A percentile compares a stretch with the other conserved stretches of the same genome.
Evolutionary conservation across 1,284 basidiomycete species (phyloP).

Genomic region (Cutaneotrichosporon spelunceum): DNA sequence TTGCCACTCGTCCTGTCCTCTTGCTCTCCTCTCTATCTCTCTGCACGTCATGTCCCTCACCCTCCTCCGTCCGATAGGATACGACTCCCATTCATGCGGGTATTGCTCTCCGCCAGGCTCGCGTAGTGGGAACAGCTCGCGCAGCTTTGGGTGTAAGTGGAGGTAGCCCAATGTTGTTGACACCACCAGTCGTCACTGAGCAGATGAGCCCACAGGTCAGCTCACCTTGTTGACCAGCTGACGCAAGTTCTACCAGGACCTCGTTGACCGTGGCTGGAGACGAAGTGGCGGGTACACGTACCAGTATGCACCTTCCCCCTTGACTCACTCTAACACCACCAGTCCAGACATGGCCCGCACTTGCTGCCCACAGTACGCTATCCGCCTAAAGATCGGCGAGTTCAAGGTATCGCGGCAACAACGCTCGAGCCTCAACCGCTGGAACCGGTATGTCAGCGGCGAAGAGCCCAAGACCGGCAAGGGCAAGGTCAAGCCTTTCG

Average conservation of each 20-base stretch:
- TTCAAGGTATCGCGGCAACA: constrained; percentile 77
- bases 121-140: constrained; percentile 36
- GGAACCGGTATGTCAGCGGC: constrained; percentile 58
- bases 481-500: constrained; percentile 34
- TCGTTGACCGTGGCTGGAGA: constrained; percentile 88
- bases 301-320: constrained; percentile 32
- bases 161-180: constrained; percentile 5
- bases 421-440: constrained; percentile 66
- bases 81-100: constrained; percentile 51
- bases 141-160: constrained; percentile 52
- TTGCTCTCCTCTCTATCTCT: too few relatives aligned
- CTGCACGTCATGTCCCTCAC: constrained; percentile 25
- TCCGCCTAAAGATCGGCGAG: constrained; percentile 70
- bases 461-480: constrained; percentile 24
- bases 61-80: constrained; percentile 41
- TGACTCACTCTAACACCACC: too few relatives aligned
- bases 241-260: constrained; percentile 51
- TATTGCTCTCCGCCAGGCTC: constrained; percentile 52
- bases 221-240: neutral
- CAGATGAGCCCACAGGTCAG: constrained; percentile 41
- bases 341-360: constrained; percentile 76
- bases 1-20: neutral
- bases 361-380: constrained; percentile 92
- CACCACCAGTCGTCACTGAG: constrained; percentile 15
- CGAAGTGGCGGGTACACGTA: constrained; percentile 71